These are phyloP conservation scores for Clitocybe nebularis DNA, from an alignment of 1,284 basidiomycete genomes.

Conservation along the genomic window DNA sequence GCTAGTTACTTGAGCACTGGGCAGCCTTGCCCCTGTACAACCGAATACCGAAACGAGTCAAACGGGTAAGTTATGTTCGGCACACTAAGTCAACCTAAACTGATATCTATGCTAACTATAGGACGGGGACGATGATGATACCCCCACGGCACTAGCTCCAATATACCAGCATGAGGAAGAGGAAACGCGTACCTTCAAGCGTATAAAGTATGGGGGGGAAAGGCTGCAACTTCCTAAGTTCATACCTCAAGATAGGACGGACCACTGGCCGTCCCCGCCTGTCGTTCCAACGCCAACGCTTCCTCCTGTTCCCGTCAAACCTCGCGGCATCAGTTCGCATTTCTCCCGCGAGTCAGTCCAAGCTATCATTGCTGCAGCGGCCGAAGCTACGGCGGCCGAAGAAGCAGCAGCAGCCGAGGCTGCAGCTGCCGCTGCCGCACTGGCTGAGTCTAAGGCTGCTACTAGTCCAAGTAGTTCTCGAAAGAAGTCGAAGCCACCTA, in stretches of 20 bases:
- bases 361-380: conserved; percentile 47
- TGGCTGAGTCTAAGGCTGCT: conserved; percentile 26
- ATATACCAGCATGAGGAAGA: conserved; percentile 4
- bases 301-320: conserved; percentile 1
- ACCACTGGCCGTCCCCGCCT: too few species aligned
- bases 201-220: too few species aligned
- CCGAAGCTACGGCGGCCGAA: conserved; percentile 30
- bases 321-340: not conserved
- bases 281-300: not conserved
- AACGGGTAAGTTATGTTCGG: conserved; percentile 30
- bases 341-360: conserved; percentile 22
- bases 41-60: conserved; percentile 77
- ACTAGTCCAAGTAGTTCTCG: conserved; percentile 15
- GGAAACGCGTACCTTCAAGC: too few species aligned
- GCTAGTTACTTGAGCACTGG: conserved; percentile 74
- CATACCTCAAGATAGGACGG: conserved; percentile 1
- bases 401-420: conserved; percentile 37
- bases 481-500: conserved; percentile 34
- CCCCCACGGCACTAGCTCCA: not conserved
- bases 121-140: conserved; percentile 19
- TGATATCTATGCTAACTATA: too few species aligned
- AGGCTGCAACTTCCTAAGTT: too few species aligned
- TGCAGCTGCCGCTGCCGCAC: conserved; percentile 28
- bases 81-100: too few species aligned
- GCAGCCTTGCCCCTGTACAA: conserved; percentile 71